These are phyloP conservation scores for Allodekkera sacchari DNA, from an alignment of 805 yeast genomes.

Conservation along the genomic window DNA sequence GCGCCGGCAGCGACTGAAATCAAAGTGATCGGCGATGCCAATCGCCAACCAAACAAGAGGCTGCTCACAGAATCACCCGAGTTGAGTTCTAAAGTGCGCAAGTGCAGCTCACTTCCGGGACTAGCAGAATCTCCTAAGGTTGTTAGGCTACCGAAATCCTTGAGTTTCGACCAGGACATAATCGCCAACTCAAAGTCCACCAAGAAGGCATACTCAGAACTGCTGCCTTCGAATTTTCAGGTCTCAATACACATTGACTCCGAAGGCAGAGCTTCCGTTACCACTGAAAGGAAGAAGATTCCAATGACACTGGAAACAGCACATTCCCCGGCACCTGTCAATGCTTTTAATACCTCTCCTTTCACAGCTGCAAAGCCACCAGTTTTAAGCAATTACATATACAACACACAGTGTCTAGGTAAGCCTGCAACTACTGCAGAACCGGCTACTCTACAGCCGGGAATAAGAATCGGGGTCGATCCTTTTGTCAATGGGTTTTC, in stretches of 20 bases:
- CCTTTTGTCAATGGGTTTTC: conserved; percentile 23
- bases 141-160: too few species aligned
- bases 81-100: too few species aligned
- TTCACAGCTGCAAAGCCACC: conserved; percentile 4
- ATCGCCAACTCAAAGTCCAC: neutral
- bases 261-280: conserved; percentile 23
- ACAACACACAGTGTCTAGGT: conserved; percentile 2
- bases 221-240: conserved; percentile 14
- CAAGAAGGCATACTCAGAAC: neutral
- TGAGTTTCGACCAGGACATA: too few species aligned
- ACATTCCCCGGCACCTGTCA: conserved; percentile 2
- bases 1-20: too few species aligned
- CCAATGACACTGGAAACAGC: conserved; percentile 2
- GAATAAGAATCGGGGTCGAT: conserved; percentile 19
- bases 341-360: conserved; percentile 2
- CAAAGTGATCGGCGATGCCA: too few species aligned
- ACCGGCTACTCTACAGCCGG: conserved; percentile 12
- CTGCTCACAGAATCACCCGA: too few species aligned
- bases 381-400: conserved; percentile 4
- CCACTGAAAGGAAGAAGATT: conserved; percentile 14
- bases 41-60: too few species aligned
- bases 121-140: neutral
- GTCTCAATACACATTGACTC: conserved; percentile 16
- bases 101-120: neutral
- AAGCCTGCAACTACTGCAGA: conserved; percentile 3